Evolutionary conservation across 768 basidiomycete genomes (phyloP).

Genomic region (Amanita fuliginea): DNA sequence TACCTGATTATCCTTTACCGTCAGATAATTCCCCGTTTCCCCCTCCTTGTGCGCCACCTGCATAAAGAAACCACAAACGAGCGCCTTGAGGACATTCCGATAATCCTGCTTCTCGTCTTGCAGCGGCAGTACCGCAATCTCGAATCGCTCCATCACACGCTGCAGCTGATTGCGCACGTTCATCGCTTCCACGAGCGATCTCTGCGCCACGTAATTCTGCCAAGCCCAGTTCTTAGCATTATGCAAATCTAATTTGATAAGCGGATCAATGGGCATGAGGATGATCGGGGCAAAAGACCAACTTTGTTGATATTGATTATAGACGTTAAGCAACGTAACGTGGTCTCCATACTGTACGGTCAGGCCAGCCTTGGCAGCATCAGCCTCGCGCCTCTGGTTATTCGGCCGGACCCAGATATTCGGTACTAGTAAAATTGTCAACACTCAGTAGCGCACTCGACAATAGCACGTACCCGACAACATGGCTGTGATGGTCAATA

Average conservation of each 20-base stretch:
- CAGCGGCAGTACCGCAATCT: conserved; percentile 63
- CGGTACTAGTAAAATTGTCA: conserved; percentile 42
- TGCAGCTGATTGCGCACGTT: conserved; percentile 87
- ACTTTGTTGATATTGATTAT: conserved; percentile 86
- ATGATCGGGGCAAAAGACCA: conserved; percentile 15
- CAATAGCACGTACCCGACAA: conserved; percentile 56
- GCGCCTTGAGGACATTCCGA: conserved; percentile 64
- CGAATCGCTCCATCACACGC: conserved; percentile 85
- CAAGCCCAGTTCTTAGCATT: conserved; percentile 81
- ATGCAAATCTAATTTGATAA: conserved; percentile 46
- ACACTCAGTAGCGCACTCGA: not conserved
- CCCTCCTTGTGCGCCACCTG: conserved; percentile 94
- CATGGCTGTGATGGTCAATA: conserved; percentile 93
- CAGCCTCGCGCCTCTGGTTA: conserved; percentile 82
- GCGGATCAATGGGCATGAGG: not conserved
- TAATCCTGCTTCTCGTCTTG: conserved; percentile 63
- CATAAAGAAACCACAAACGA: conserved; percentile 97
- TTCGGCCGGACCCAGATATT: conserved; percentile 92
- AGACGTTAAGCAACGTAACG: conserved; percentile 88
- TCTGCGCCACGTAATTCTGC: conserved; percentile 73
- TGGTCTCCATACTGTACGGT: conserved; percentile 96
- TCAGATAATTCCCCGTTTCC: conserved; percentile 78
- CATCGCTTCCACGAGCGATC: conserved; percentile 53
- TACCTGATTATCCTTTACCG: conserved; percentile 92
- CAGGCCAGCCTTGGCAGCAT: conserved; percentile 79